These are phyloP conservation scores for Piedraia hortae DNA, from an alignment of 2,329 filamentous ascomycete species.

Conservation along the genomic window DNA sequence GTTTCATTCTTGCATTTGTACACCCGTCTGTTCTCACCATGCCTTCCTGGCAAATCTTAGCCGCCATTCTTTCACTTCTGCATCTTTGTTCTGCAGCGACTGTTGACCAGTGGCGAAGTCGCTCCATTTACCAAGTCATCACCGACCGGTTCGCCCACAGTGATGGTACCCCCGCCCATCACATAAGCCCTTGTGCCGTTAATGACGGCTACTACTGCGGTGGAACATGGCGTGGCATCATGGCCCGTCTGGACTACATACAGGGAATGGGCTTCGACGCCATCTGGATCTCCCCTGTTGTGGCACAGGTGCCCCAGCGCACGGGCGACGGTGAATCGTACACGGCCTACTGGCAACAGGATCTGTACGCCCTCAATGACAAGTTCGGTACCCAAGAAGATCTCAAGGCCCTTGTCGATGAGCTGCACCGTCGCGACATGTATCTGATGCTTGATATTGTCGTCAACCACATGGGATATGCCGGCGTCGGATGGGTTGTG, in stretches of 20 bases:
- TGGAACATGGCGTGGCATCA: conserved; percentile 20
- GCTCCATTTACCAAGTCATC: conserved; percentile 30
- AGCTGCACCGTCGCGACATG: conserved; percentile 12
- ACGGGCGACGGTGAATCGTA: conserved; percentile 17
- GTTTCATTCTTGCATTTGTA: no score
- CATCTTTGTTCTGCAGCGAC: no score
- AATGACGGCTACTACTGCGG: conserved; percentile 18
- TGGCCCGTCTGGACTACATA: conserved; percentile 20
- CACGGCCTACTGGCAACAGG: conserved; percentile 27
- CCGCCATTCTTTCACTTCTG: no score
- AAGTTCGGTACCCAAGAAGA: conserved; percentile 13
- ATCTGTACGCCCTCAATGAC: conserved; percentile 17
- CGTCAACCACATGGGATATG: conserved; percentile 3
- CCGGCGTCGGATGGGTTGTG: neutral
- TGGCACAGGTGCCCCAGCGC: conserved; percentile 16
- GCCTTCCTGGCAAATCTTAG: no score
- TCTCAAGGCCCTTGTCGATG: conserved; percentile 10
- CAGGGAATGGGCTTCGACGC: conserved; percentile 22
- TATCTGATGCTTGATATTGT: conserved; percentile 2
- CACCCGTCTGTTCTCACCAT: no score
- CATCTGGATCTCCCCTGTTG: conserved; percentile 26
- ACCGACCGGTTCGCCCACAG: conserved; percentile 25
- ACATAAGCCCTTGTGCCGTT: no score
- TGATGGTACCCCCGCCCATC: conserved; percentile 1
- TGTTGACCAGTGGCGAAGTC: conserved; percentile 29